phyloP scores from a whole-genome alignment of 305 asterid species.

The Ajuga reptans region DNA sequence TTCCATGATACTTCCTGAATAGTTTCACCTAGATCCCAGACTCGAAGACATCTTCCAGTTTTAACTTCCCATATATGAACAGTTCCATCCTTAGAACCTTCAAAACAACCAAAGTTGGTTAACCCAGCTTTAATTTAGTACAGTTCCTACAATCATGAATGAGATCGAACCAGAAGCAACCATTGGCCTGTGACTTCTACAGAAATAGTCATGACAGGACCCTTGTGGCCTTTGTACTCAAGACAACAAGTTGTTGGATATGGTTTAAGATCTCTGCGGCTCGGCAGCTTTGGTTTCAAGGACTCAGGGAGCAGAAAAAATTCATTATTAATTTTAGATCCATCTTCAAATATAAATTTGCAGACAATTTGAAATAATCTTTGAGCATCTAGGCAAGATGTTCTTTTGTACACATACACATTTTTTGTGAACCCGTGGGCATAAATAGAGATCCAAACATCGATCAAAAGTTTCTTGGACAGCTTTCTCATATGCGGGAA shows the following conservation, averaged over 20 bases:
- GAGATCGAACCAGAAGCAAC: slow-evolving; percentile 83
- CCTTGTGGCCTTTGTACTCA: slow-evolving; percentile 87
- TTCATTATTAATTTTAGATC: background rate
- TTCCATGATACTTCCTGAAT: slow-evolving; percentile 77
- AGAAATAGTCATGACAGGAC: slow-evolving; percentile 73
- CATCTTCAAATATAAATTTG: slow-evolving; percentile 2
- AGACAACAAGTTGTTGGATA: slow-evolving; percentile 84
- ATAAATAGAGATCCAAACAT: slow-evolving; percentile 85
- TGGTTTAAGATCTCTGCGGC: slow-evolving; percentile 81
- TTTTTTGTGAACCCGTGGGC: slow-evolving; percentile 77
- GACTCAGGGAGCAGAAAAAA: slow-evolving; percentile 51
- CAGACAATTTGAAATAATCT: background rate
- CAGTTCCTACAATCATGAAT: background rate
- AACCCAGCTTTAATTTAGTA: background rate
- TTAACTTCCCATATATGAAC: slow-evolving; percentile 97
- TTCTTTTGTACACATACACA: slow-evolving; percentile 51
- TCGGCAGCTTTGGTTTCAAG: slow-evolving; percentile 90
- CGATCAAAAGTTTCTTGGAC: slow-evolving; percentile 79
- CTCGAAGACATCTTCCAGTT: slow-evolving; percentile 75
- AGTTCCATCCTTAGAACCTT: slow-evolving; percentile 89
- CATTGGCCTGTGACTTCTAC: slow-evolving; percentile 79
- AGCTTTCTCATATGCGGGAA: slow-evolving; percentile 84
- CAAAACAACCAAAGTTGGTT: slow-evolving; percentile 12
- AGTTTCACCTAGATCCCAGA: slow-evolving; percentile 76
- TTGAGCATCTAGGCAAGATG: background rate